Conservation (phyloP, 2,329 filamentous ascomycete genomes). For the Pyrenophora seminiperda region DNA sequence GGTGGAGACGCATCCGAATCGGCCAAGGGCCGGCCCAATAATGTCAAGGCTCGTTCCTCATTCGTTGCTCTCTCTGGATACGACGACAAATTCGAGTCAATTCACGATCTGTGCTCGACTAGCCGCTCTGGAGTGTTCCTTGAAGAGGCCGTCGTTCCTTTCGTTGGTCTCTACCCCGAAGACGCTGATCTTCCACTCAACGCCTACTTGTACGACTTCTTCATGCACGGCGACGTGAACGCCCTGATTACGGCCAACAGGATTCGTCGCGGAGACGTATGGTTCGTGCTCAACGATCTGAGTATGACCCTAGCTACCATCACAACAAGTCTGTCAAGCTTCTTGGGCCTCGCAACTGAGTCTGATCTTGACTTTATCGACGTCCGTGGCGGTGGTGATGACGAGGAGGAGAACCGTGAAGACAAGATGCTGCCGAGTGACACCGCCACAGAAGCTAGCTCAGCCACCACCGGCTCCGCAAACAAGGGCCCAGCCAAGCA, state of each 20-base stretch:
- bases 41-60: slow-evolving; percentile 63
- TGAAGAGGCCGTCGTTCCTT: slow-evolving; percentile 73
- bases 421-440: slow-evolving; percentile 44
- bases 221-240: slow-evolving; percentile 69
- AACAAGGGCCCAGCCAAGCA: slow-evolving; percentile 34
- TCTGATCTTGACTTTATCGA: slow-evolving; percentile 58
- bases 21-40: slow-evolving; percentile 27
- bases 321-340: slow-evolving; percentile 65
- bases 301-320: slow-evolving; percentile 72
- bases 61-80: slow-evolving; percentile 75
- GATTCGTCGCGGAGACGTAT: slow-evolving; percentile 69
- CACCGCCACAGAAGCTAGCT: slow-evolving; percentile 22
- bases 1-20: slow-evolving; percentile 41
- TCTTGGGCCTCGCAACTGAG: slow-evolving; percentile 57
- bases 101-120: slow-evolving; percentile 70
- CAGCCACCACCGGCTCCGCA: slow-evolving; percentile 28
- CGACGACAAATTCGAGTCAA: slow-evolving; percentile 65
- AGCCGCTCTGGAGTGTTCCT: slow-evolving; percentile 73
- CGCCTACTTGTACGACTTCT: slow-evolving; percentile 76
- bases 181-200: slow-evolving; percentile 63
- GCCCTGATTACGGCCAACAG: slow-evolving; percentile 68
- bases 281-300: slow-evolving; percentile 74
- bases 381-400: slow-evolving; percentile 58
- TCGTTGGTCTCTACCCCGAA: slow-evolving; percentile 65
- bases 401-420: slow-evolving; percentile 54